Evolutionary conservation across 2,329 filamentous ascomycete genomes (phyloP), one percentile per base, ranked within the genome.

Genomic region (Ophiostoma montium): DNA sequence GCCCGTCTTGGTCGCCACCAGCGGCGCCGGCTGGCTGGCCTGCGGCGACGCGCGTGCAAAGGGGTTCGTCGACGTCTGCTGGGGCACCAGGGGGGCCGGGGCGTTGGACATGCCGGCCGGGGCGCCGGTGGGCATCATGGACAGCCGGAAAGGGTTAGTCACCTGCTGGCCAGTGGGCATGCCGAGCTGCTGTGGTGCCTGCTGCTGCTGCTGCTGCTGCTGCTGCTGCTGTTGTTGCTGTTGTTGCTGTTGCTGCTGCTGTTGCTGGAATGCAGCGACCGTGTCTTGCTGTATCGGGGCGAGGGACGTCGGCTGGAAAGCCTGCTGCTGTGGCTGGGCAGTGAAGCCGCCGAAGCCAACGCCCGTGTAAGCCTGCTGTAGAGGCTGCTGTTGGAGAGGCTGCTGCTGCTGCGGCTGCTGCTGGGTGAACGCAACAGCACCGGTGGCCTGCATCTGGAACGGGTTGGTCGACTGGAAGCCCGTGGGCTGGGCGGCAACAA

Each of bases 131-230:
- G 74, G 72, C 67, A 95, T 70, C 80, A 90, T 90, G 1, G 90
- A 95, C 61, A 88, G 84, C 38, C 92, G 77, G 76, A 98, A 98
- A 0, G 92, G 92, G 61, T 98, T 98, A 8, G 88, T 95, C 19
- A 71, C 80, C 58, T 80, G 76, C 60, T 72, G 74, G 51, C 72
- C 71, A 21, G 51, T 52, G 64, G 69, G 59, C 64, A 49, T 69
- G 65, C 54, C 71, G 59, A 62, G 70, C 57, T 47, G 49, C 55
- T 62, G 59, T 1, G 50, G 36, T 15, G 44, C 16, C 13, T 31
- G 6, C 12, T 35, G 21, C 3, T 21, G 45, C 13, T 47, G 41
- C 23, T 48, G 52, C 3, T 48, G 52, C 15, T 50, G 49, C 35
- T 52, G 49, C 33, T 58, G 70, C 58, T 62, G 67, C 57, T n/a